Evolutionary conservation across 2,329 filamentous ascomycete species (phyloP).

Genomic region (Beauveria medogensis): DNA sequence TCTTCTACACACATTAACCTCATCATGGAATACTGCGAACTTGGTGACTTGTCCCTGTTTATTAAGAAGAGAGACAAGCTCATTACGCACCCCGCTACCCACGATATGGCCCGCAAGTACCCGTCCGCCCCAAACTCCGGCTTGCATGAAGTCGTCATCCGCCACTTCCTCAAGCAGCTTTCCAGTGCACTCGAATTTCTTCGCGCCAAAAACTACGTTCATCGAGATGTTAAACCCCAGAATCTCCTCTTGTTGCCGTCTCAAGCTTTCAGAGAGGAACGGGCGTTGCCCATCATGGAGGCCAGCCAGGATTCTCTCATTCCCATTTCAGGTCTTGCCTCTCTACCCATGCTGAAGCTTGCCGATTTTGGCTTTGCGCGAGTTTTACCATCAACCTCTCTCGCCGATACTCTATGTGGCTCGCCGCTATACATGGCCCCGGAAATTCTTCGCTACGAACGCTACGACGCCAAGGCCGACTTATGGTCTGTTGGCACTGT

Average conservation of each 20-base stretch:
- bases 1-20: constrained; percentile 84
- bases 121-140: constrained; percentile 75
- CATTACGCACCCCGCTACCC: constrained; percentile 68
- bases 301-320: constrained; percentile 74
- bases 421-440: constrained; percentile 98
- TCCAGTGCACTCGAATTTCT: constrained; percentile 87
- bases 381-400: constrained; percentile 78
- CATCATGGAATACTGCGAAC: constrained; percentile 96
- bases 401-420: constrained; percentile 93
- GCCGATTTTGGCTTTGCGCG: constrained; percentile 98
- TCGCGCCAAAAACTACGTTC: constrained; percentile 76
- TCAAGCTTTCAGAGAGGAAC: constrained; percentile 55
- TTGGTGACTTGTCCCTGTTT: constrained; percentile 89
- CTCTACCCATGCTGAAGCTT: constrained; percentile 91
- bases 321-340: constrained; percentile 70
- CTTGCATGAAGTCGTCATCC: constrained; percentile 92
- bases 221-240: constrained; percentile 95
- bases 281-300: constrained; percentile 54
- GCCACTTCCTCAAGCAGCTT: constrained; percentile 94
- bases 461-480: constrained; percentile 94
- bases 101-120: constrained; percentile 89
- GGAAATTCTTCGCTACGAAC: constrained; percentile 93
- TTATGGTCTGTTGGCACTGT: constrained; percentile 97
- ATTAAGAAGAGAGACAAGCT: constrained; percentile 90
- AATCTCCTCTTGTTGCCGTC: constrained; percentile 88